These are phyloP conservation scores for Phytopythium helicoides DNA, from an alignment of 352 stramenopile genomes.

Conservation along the genomic window DNA sequence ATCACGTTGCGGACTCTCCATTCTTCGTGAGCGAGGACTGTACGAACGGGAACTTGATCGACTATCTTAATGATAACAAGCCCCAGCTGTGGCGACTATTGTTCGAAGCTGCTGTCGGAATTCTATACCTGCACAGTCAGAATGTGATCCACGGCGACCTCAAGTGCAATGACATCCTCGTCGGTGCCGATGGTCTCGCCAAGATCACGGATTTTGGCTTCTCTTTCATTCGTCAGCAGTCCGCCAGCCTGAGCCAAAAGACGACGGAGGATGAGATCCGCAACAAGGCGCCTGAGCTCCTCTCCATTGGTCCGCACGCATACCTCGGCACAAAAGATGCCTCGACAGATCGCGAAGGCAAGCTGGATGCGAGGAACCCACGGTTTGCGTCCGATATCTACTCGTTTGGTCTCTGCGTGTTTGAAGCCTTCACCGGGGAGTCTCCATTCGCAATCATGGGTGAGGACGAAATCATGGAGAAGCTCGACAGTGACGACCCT, in stretches of 20 bases:
- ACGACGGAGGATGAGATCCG: neutral
- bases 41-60: constrained; percentile 18
- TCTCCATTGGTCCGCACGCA: neutral
- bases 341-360: neutral
- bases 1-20: constrained; percentile 33
- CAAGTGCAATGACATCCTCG: constrained; percentile 19
- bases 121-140: constrained; percentile 5
- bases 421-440: constrained; percentile 33
- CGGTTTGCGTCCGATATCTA: constrained; percentile 37
- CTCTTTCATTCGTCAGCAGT: constrained; percentile 5
- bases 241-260: constrained; percentile 3
- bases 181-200: constrained; percentile 7
- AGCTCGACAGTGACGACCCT: constrained; percentile 11
- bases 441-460: constrained; percentile 26
- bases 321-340: constrained; percentile 9
- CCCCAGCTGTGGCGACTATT: constrained; percentile 10
- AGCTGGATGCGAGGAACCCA: constrained; percentile 12
- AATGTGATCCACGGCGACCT: constrained; percentile 21
- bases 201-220: constrained; percentile 23
- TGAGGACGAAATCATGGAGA: constrained; percentile 27
- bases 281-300: constrained; percentile 10
- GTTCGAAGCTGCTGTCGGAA: constrained; percentile 3
- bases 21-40: constrained; percentile 41
- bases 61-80: constrained; percentile 14
- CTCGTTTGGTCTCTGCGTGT: constrained; percentile 42